These are phyloP conservation scores for Mortierella sp. DNA, from an alignment of 371 early-diverging fungal genomes.

Conservation along the genomic window DNA sequence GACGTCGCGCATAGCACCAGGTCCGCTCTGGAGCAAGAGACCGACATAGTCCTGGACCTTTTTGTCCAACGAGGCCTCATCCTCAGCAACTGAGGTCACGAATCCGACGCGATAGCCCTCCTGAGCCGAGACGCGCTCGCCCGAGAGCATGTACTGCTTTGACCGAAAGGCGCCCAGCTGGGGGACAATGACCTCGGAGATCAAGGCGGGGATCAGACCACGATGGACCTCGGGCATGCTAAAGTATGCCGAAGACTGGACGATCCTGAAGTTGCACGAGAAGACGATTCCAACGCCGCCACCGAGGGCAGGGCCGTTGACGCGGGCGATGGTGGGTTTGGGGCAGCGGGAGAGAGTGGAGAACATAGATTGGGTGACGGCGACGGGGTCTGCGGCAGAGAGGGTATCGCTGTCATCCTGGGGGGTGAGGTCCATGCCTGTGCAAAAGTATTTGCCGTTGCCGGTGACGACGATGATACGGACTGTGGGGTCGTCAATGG, in stretches of 20 bases:
- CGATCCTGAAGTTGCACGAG: conserved; percentile 73
- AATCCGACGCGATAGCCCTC: conserved; percentile 61
- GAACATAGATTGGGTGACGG: conserved; percentile 42
- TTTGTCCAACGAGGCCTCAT: conserved; percentile 58
- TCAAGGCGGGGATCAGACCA: conserved; percentile 80
- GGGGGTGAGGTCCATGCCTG: conserved; percentile 77
- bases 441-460: conserved; percentile 81
- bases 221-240: conserved; percentile 77
- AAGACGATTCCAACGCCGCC: conserved; percentile 82
- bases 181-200: conserved; percentile 77
- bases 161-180: conserved; percentile 70
- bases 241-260: conserved; percentile 63
- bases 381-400: conserved; percentile 56
- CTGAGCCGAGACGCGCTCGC: conserved; percentile 63
- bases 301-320: conserved; percentile 82
- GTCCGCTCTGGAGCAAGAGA: conserved; percentile 68
- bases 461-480: conserved; percentile 77
- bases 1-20: conserved; percentile 67
- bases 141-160: conserved; percentile 76
- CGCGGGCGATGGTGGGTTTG: conserved; percentile 73
- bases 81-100: conserved; percentile 58
- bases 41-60: conserved; percentile 61
- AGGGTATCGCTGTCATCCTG: conserved; percentile 51
- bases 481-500: conserved; percentile 64
- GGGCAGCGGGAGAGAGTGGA: conserved; percentile 59